Base-by-base conservation (phyloP, 192 early-diverging fungal species). In the Thoreauomyces humboldtii region DNA sequence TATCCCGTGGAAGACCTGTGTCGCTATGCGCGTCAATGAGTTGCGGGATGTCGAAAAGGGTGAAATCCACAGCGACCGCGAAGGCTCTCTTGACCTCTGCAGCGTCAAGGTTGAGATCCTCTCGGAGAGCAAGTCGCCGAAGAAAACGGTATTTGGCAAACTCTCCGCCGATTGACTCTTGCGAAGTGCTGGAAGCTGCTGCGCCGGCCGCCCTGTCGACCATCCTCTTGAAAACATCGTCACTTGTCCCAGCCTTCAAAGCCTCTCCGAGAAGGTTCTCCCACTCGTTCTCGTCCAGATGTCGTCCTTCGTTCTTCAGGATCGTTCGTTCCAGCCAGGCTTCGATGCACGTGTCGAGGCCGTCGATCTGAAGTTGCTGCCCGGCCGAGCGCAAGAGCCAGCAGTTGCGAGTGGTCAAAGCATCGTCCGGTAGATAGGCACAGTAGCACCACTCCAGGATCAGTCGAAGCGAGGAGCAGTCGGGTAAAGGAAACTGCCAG, bases 371-470 rank as follows among this genome's bases (percentile, higher is more conserved):
- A 35, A 68, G 37, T 33, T 31, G 27, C 43, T 59, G 28, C 6
- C 57, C 65, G 28, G 43, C 21, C 33, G 31, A 19, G 17, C 55
- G 45, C 1, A 68, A 15, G 12, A 32, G 22, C 56, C 65, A 60
- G 37, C 55, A 68, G 48, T 59, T 60, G 19, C n/a, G 31, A 6
- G 58, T 19, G 14, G 42, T 59, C 12, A 68, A 25, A 12, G 55
- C 24, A 24, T 14, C 36, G 6, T 58, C 33, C 5, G 56, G 35
- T 3, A 66, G 33, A 4, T 36, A 31, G 4, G 64, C 9, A 37
- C 59, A 68, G 52, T 68, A 68, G 57, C 65, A 68, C 56, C 58
- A 68, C 33, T 68, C 65, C 14, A 68, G 45, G 1, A 68, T 44
- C 7, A 52, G 43, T 4, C 65, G 65, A 0, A 68, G 48, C 19